phyloP scores from a whole-genome alignment of 192 early-diverging fungal genomes.

The Glomus cerebriforme region DNA sequence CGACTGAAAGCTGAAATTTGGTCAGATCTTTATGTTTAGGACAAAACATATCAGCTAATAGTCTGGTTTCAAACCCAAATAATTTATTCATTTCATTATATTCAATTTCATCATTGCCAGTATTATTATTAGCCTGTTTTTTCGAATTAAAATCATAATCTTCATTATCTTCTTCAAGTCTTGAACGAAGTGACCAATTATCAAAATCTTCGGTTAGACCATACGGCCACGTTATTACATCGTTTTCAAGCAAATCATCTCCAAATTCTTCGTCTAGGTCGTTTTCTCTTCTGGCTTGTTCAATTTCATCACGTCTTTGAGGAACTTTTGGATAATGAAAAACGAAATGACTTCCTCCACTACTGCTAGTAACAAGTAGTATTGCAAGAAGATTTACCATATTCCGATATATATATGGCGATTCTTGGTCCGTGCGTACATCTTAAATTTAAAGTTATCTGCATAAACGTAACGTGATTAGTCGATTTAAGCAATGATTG shows the following conservation, averaged over 20 bases:
- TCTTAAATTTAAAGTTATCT: no score
- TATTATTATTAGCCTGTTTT: constrained; percentile 33
- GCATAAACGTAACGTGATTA: no score
- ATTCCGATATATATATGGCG: background rate
- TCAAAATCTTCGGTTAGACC: constrained; percentile 8
- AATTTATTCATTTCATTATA: constrained; percentile 39
- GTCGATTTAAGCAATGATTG: no score
- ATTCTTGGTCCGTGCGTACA: no score
- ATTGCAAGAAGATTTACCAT: constrained; percentile 51
- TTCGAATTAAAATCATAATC: background rate
- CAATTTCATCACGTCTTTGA: constrained; percentile 31
- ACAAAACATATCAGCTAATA: constrained; percentile 84
- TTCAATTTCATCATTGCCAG: constrained; percentile 25
- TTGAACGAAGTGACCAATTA: background rate
- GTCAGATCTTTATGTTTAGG: constrained; percentile 83
- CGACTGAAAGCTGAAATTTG: constrained; percentile 84
- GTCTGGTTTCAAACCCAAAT: constrained; percentile 71
- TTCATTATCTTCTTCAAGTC: constrained; percentile 24
- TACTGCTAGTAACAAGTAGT: constrained; percentile 67
- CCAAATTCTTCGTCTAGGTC: constrained; percentile 1
- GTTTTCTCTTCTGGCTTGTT: background rate
- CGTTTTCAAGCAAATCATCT: constrained; percentile 22
- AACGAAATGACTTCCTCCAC: constrained; percentile 64
- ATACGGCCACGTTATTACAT: constrained; percentile 15
- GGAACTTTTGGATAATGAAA: constrained; percentile 69